Evolutionary conservation across 164 flowering plant genomes (phyloP).

Genomic region (Vitis labrusca): DNA sequence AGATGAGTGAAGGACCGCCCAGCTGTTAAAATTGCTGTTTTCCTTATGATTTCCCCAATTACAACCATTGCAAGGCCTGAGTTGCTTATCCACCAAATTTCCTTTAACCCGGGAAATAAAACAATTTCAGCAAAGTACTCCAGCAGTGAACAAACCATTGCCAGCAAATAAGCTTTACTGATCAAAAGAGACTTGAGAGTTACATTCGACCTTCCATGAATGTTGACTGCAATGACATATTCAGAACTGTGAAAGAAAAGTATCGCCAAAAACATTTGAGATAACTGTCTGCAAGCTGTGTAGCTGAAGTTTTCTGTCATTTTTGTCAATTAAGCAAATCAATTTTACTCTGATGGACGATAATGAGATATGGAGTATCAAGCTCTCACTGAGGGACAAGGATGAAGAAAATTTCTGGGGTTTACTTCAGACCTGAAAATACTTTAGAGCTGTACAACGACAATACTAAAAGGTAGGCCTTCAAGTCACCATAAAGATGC

Average conservation of each 20-base stretch:
- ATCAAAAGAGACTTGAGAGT: conserved; percentile 69
- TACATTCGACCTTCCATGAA: conserved; percentile 67
- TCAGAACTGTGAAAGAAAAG: conserved; percentile 72
- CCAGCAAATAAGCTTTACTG: conserved; percentile 69
- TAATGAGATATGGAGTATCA: not conserved
- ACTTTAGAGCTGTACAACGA: not conserved
- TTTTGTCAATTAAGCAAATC: conserved; percentile 11
- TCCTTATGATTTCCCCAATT: conserved; percentile 75
- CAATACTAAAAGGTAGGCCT: too few relatives aligned
- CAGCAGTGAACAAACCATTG: conserved; percentile 63
- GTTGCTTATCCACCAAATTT: conserved; percentile 74
- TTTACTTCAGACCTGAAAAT: conserved; percentile 13
- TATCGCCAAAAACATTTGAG: conserved; percentile 55
- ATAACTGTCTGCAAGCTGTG: conserved; percentile 64
- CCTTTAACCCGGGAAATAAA: conserved; percentile 73
- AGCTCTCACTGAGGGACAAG: not conserved
- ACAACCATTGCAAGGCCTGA: conserved; percentile 71
- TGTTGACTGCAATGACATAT: conserved; percentile 50
- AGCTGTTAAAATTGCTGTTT: conserved; percentile 79
- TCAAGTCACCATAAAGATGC: too few relatives aligned
- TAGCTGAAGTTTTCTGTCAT: conserved; percentile 46
- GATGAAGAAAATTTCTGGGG: not conserved
- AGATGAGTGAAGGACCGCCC: conserved; percentile 82
- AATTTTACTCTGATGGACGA: conserved; percentile 1
- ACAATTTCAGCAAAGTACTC: conserved; percentile 64